Conservation (phyloP, 371 early-diverging fungal species). For the Saksenaea vasiformis region DNA sequence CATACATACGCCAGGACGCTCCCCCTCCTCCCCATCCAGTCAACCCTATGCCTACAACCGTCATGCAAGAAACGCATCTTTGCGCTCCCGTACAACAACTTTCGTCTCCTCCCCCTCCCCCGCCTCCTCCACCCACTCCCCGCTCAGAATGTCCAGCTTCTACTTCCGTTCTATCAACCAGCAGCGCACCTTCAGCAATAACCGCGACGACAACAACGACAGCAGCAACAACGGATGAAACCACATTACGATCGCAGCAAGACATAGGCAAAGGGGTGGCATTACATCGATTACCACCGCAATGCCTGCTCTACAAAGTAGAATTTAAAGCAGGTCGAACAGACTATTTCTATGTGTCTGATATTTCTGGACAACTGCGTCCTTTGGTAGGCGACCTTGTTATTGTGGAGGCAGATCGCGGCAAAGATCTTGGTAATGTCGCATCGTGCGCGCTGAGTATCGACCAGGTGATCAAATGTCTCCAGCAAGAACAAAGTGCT, state of each 20-base stretch:
- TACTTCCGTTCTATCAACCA: background rate
- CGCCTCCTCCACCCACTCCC: background rate
- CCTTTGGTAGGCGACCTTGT: slow-evolving; percentile 77
- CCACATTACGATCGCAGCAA: background rate
- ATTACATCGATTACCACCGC: slow-evolving; percentile 34
- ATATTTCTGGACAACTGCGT: slow-evolving; percentile 29
- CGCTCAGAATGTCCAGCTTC: background rate
- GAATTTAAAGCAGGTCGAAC: slow-evolving; percentile 88
- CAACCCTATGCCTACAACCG: background rate
- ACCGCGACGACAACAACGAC: too few relatives aligned
- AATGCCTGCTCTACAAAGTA: slow-evolving; percentile 66
- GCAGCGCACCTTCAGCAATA: background rate
- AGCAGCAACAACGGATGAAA: background rate
- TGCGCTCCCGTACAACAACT: background rate
- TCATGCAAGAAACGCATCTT: background rate
- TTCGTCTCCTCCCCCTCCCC: background rate
- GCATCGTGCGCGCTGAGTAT: slow-evolving; percentile 61
- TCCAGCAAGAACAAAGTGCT: slow-evolving; percentile 7
- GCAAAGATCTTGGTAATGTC: slow-evolving; percentile 91
- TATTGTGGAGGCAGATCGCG: slow-evolving; percentile 96
- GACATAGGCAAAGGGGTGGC: slow-evolving; percentile 45
- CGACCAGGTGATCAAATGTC: slow-evolving; percentile 48
- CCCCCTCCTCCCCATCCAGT: background rate
- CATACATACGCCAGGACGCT: background rate
- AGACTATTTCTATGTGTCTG: slow-evolving; percentile 73